These are phyloP conservation scores for Clohesyomyces aquaticus DNA, from an alignment of 495 filamentous ascomycete genomes.

Conservation along the genomic window DNA sequence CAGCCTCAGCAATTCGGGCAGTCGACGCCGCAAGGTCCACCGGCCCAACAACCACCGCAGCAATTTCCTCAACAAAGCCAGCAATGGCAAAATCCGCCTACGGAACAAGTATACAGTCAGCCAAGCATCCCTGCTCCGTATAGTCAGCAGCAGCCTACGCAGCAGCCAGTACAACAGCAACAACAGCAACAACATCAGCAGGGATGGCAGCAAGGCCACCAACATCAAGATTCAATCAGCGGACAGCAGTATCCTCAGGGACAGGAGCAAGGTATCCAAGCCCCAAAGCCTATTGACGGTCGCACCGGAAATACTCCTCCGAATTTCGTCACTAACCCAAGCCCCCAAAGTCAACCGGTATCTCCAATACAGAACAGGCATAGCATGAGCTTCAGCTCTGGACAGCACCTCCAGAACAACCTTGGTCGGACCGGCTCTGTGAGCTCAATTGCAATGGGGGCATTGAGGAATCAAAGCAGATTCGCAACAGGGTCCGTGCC, in stretches of 20 bases:
- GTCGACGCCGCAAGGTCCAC: constrained; percentile 7
- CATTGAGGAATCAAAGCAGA: constrained; percentile 11
- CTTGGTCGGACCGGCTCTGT: constrained; percentile 34
- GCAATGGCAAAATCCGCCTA: neutral
- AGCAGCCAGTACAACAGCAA: constrained; percentile 13
- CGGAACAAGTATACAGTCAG: constrained; percentile 8
- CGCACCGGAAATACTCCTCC: constrained; percentile 31
- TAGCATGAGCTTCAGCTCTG: constrained; percentile 29
- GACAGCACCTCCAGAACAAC: neutral
- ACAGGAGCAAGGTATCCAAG: constrained; percentile 34
- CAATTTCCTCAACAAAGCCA: constrained; percentile 7
- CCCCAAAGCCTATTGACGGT: constrained; percentile 34
- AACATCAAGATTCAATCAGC: constrained; percentile 17
- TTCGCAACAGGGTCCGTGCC: constrained; percentile 20
- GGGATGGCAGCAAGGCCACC: constrained; percentile 26
- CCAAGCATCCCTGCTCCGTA: neutral
- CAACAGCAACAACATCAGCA: constrained; percentile 23
- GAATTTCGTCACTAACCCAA: constrained; percentile 26
- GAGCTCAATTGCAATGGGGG: constrained; percentile 35
- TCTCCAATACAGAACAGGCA: constrained; percentile 34
- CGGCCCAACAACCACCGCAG: constrained; percentile 11
- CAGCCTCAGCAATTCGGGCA: constrained; percentile 14
- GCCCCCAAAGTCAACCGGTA: constrained; percentile 33
- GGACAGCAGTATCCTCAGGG: constrained; percentile 23
- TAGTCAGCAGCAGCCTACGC: constrained; percentile 18